Evolutionary conservation across 768 basidiomycete species (phyloP).

Genomic region (Termitomyces sp.): DNA sequence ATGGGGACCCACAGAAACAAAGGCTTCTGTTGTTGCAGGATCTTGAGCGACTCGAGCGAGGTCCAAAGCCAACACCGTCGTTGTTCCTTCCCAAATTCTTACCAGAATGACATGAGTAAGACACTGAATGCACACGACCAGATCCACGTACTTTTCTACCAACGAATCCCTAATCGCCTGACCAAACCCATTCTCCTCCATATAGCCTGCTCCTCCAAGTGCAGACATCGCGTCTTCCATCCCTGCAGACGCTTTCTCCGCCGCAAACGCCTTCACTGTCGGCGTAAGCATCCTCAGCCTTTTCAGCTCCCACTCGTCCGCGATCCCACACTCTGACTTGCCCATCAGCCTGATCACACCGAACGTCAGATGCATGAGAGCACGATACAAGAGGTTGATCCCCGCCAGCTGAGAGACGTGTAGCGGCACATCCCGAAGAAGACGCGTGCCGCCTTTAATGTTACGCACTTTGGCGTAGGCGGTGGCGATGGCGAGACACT

Average conservation of each 20-base stretch:
- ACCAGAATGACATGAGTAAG: not conserved
- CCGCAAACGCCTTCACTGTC: slow-evolving; percentile 63
- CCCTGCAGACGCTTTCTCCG: slow-evolving; percentile 55
- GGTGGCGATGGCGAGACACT: slow-evolving; percentile 60
- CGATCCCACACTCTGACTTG: slow-evolving; percentile 51
- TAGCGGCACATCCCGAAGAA: slow-evolving; percentile 50
- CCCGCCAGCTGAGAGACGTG: slow-evolving; percentile 64
- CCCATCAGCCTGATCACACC: slow-evolving; percentile 57
- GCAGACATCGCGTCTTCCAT: slow-evolving; percentile 75
- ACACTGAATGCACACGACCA: not conserved
- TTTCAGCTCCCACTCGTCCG: slow-evolving; percentile 41
- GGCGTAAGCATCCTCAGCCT: slow-evolving; percentile 65
- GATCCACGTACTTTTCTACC: slow-evolving; percentile 54
- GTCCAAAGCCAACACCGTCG: slow-evolving; percentile 64
- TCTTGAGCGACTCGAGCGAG: slow-evolving; percentile 51
- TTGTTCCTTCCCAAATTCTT: slow-evolving; percentile 78
- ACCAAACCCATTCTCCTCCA: slow-evolving; percentile 76
- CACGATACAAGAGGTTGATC: slow-evolving; percentile 59
- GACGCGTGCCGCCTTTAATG: slow-evolving; percentile 44
- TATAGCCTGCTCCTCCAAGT: slow-evolving; percentile 76
- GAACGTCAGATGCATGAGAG: slow-evolving; percentile 58
- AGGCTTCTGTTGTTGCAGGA: slow-evolving; percentile 37
- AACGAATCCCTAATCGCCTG: slow-evolving; percentile 62
- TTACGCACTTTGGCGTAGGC: slow-evolving; percentile 57
- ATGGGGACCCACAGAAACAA: slow-evolving; percentile 38